Evolutionary conservation across 2,329 filamentous ascomycete species (phyloP).

Genomic region (Penicillium sp.): DNA sequence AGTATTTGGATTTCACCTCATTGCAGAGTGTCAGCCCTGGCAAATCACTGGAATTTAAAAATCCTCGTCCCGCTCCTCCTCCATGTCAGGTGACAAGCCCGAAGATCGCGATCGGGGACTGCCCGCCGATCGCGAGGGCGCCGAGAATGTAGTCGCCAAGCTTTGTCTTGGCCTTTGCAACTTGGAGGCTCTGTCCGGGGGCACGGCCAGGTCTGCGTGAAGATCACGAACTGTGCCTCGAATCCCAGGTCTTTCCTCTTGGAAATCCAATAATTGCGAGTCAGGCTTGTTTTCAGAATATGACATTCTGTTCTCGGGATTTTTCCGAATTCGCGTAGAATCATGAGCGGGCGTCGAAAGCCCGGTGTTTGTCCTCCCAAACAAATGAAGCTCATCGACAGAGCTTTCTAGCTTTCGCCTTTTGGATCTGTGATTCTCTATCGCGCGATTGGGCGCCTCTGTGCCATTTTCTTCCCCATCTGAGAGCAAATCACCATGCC

Average conservation of each 20-base stretch:
- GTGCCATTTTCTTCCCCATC: background rate
- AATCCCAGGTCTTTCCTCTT: too few species aligned
- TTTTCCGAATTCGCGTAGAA: too few species aligned
- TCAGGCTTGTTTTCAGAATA: too few species aligned
- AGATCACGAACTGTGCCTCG: too few species aligned
- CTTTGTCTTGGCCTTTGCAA: background rate
- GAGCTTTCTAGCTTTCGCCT: background rate
- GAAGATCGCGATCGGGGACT: background rate
- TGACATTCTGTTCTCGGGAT: too few species aligned
- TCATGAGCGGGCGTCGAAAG: too few species aligned
- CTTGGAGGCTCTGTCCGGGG: background rate
- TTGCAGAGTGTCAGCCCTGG: constrained; percentile 31
- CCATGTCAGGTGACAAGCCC: constrained; percentile 11
- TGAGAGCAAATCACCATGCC: background rate
- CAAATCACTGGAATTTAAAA: constrained; percentile 38
- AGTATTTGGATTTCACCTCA: constrained; percentile 38
- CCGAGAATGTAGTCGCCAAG: background rate
- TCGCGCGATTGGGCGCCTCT: too few species aligned
- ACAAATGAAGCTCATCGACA: background rate
- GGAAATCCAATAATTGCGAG: too few species aligned
- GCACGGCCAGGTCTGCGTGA: too few species aligned
- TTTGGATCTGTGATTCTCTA: too few species aligned
- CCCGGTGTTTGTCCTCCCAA: too few species aligned
- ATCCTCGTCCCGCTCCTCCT: constrained; percentile 22
- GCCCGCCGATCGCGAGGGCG: background rate